Percentiles rank a stretch among this genome's conserved stretches.
Evolutionary conservation across 1,284 basidiomycete genomes (phyloP).

Genomic region (Stereum hirsutum): DNA sequence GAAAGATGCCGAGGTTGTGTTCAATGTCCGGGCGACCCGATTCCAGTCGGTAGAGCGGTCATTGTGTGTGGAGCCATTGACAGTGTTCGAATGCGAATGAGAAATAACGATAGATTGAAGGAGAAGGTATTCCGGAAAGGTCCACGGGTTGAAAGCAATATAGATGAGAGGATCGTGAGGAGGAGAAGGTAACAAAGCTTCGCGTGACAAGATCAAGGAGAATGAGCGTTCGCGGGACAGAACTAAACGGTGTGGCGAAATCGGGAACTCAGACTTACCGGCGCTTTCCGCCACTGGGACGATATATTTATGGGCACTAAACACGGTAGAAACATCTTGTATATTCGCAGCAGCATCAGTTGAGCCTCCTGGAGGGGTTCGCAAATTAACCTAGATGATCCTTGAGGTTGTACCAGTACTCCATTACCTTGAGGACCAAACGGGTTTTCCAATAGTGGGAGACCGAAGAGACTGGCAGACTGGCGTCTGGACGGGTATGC

Average conservation of each 20-base stretch:
- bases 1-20: background rate
- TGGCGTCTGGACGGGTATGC: constrained; percentile 7
- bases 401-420: constrained; percentile 4
- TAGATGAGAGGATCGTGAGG: constrained; percentile 8
- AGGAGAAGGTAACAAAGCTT: background rate
- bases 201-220: background rate
- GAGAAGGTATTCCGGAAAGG: constrained; percentile 10
- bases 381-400: constrained; percentile 7
- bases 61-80: background rate
- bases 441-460: constrained; percentile 8
- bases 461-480: constrained; percentile 10
- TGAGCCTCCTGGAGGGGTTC: background rate
- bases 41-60: constrained; percentile 6
- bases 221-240: background rate
- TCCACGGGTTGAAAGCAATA: constrained; percentile 9
- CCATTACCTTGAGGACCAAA: constrained; percentile 3
- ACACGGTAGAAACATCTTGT: background rate
- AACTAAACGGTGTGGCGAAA: background rate
- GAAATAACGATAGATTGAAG: constrained; percentile 7
- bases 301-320: background rate
- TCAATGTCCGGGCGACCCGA: constrained; percentile 6
- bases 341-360: background rate
- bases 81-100: background rate
- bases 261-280: background rate
- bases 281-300: background rate